phyloP scores from a whole-genome alignment of 352 stramenopile genomes.

The Phytophthora melonis region DNA sequence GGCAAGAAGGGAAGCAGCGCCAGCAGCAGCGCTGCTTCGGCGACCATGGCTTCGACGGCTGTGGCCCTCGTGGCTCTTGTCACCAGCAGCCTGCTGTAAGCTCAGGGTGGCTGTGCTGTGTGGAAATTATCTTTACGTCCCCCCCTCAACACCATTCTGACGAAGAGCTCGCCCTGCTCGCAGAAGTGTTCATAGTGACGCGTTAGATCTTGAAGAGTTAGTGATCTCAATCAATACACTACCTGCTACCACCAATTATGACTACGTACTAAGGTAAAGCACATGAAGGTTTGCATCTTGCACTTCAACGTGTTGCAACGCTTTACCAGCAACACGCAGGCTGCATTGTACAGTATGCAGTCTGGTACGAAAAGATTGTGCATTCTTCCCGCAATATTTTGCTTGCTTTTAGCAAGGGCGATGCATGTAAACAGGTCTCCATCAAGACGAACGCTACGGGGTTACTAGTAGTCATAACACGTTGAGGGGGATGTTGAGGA shows the following conservation, averaged over 20 bases:
- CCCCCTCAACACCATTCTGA: background rate
- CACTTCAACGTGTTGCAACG: too few relatives aligned
- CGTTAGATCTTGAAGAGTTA: slow-evolving; percentile 13
- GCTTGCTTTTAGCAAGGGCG: too few relatives aligned
- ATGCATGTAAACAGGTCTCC: too few relatives aligned
- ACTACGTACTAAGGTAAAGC: too few relatives aligned
- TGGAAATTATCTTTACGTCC: background rate
- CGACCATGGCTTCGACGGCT: slow-evolving; percentile 26
- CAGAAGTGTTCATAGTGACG: slow-evolving; percentile 18
- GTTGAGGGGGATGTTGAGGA: too few relatives aligned
- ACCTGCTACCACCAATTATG: background rate
- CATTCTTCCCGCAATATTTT: too few relatives aligned
- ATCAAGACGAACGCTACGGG: too few relatives aligned
- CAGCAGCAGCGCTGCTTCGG: slow-evolving; percentile 23
- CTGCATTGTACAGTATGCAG: too few relatives aligned
- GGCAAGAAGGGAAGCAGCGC: slow-evolving; percentile 15
- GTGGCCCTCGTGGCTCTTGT: slow-evolving; percentile 39
- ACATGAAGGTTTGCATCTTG: background rate
- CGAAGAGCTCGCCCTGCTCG: background rate
- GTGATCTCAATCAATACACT: slow-evolving; percentile 22
- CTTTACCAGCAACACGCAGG: background rate
- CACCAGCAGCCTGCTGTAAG: slow-evolving; percentile 43
- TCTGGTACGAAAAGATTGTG: too few relatives aligned
- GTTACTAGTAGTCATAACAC: too few relatives aligned
- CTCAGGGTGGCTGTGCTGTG: slow-evolving; percentile 3